A percentile compares a stretch with the other conserved stretches of the same genome.
phyloP scores from a whole-genome alignment of 768 basidiomycete species.

The Auricularia sp. region DNA sequence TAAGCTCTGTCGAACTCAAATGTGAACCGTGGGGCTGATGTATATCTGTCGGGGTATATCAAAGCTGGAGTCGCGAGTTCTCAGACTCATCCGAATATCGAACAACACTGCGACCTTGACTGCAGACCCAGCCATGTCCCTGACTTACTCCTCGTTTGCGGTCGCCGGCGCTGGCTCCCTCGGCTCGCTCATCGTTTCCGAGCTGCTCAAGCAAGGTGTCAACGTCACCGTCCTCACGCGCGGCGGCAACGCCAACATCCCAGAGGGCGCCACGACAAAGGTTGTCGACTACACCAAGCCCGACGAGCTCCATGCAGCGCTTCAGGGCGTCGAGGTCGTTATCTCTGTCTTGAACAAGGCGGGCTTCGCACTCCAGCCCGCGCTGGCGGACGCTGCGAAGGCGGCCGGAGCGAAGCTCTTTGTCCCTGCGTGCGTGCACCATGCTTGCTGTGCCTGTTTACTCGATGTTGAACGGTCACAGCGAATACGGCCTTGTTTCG shows the following conservation, averaged over 20 bases:
- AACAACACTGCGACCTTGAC: too few species aligned
- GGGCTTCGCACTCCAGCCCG: slow-evolving; percentile 6
- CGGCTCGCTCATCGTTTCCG: background rate
- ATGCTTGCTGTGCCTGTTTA: too few species aligned
- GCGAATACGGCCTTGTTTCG: background rate
- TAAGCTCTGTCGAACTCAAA: too few species aligned
- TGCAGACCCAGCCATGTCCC: background rate
- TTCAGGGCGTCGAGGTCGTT: background rate
- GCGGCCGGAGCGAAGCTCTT: slow-evolving; percentile 21
- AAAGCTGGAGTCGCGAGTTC: too few species aligned
- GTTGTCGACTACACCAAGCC: background rate
- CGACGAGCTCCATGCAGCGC: background rate
- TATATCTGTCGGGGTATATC: too few species aligned
- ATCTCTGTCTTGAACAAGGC: background rate
- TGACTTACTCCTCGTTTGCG: background rate
- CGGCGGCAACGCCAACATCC: background rate
- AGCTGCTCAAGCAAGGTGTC: background rate
- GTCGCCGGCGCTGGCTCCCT: background rate
- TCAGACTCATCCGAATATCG: too few species aligned
- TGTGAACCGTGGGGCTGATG: too few species aligned
- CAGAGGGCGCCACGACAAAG: background rate
- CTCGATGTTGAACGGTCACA: background rate
- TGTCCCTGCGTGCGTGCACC: slow-evolving; percentile 13
- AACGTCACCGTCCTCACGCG: background rate
- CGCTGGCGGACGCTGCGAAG: slow-evolving; percentile 14